Evolutionary conservation across 805 yeast species (phyloP), one percentile per base, ranked within the genome.

Genomic region (Kazachstania africana): DNA sequence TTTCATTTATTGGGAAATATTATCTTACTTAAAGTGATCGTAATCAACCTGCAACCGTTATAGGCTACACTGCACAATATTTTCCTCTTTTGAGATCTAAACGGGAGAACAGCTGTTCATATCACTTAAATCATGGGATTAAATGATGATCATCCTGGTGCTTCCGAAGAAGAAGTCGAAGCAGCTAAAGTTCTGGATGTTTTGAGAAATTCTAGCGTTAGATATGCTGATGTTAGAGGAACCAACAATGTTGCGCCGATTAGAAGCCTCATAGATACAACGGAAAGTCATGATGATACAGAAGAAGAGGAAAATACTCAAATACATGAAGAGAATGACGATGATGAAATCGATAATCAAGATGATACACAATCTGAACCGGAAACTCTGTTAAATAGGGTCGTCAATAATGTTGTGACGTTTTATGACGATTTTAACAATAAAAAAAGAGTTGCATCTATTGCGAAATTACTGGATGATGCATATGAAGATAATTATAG

Each of bases 381-480:
- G 1, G 21, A 26, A 12, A 37, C 37, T n/a, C 17, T 40, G 13
- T 15, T 33, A 20, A 46, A 43, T 31, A 40, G 43, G 22, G 50
- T 43, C 26, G 71, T 63, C 27, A 66, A 62, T 27, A 65, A 63
- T 48, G 72, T 70, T 15, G 70, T 65, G 37, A 65, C 60, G 34
- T 60, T 66, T 46, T 60, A 66, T 48, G 67, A 65, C 38, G 55
- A 59, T 33, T 59, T 46, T 34, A 44, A 39, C 24, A 36, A 36
- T 15, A 42, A 35, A 63, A 40, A 67, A 63, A 52, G 50, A 61
- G 44, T 68, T 48, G 44, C 50, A 13, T 37, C 48, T n/a, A 32
- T 40, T 28, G 39, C 38, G 47, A 60, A 37, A 46, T 52, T 21
- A 63, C 67, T 24, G 60, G 72, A 25, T 60, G 67, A 63, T 66